Evolutionary conservation across 257 asterid species (phyloP).

Genomic region (Voacanga thouarsii): DNA sequence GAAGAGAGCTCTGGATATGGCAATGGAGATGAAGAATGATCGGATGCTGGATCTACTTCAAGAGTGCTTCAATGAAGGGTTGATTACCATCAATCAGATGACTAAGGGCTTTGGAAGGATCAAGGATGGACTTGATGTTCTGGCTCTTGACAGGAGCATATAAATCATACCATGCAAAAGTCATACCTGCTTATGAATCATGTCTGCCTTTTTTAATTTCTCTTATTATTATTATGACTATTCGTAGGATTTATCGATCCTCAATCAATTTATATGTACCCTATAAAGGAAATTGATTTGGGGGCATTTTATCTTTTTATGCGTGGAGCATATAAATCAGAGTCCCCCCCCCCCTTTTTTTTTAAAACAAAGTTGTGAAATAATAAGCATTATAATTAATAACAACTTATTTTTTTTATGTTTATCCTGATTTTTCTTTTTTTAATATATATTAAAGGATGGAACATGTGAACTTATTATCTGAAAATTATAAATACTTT

Average conservation of each 20-base stretch:
- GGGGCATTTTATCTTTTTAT: no score
- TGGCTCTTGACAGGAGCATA: slow-evolving; percentile 96
- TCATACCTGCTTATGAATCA: background rate
- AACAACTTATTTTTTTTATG: no score
- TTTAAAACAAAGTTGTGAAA: no score
- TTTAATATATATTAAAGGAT: no score
- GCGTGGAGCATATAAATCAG: no score
- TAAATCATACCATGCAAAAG: background rate
- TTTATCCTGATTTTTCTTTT: no score
- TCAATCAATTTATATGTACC: no score
- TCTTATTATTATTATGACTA: background rate
- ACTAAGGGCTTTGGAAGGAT: slow-evolving; percentile 83
- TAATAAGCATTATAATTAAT: no score
- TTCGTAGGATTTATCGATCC: background rate
- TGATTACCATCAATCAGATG: slow-evolving; percentile 94
- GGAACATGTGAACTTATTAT: no score
- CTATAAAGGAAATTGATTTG: no score
- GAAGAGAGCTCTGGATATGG: slow-evolving; percentile 97
- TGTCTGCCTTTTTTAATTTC: background rate
- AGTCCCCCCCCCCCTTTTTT: no score
- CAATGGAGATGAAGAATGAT: slow-evolving; percentile 98
- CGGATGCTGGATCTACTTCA: slow-evolving; percentile 74
- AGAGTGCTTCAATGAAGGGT: slow-evolving; percentile 78
- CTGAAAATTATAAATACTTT: no score
- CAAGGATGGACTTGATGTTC: slow-evolving; percentile 84